Evolutionary conservation across 1,139 yeast species (phyloP), one percentile per base, ranked within the genome.

Genomic region (Pichia sp.): DNA sequence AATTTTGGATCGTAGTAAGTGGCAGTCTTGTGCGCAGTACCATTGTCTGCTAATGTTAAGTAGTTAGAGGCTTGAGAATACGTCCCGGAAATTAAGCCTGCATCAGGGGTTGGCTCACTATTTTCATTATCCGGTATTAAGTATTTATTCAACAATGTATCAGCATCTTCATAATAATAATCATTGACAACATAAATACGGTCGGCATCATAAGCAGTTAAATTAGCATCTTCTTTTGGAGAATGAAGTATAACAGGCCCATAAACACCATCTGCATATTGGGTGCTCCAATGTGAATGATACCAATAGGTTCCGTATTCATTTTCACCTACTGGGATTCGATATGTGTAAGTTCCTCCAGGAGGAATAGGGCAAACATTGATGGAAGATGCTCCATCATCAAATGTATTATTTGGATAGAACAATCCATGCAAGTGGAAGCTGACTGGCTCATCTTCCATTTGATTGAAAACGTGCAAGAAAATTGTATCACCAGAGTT

Each of bases 291-390:
- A 61, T 78, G 82, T 0, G 82, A 76, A 61, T 78, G 82, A 60
- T 77, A 78, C 82, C 82, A 78, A 50, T 71, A 75, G 0, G 80
- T 74, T 0, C 82, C 82, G 57, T 71, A 72, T 53, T 75, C 76
- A 7, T 54, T 47, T 45, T 70, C 66, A 7, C 68, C 72, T 15
- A 74, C 63, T n/a, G 72, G 73, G 58, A 77, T 74, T 47, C 67
- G 71, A 60, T 78, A 75, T 45, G 70, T 67, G 58, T 68, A 75
- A 1, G 65, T 60, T 6, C 68, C 71, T 1, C 75, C 75, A 26
- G 71, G 64, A 5, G 67, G 63, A 31, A 77, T 76, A 4, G 76
- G 74, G 50, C 70, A 67, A 54, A 75, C 79, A 1, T 77, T 74
- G 8, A 78, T 64, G 1, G 73, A 72, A 1, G 78, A 72, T 7